phyloP scores from a whole-genome alignment of 768 basidiomycete genomes.

The Neoboletus subvelutipes region DNA sequence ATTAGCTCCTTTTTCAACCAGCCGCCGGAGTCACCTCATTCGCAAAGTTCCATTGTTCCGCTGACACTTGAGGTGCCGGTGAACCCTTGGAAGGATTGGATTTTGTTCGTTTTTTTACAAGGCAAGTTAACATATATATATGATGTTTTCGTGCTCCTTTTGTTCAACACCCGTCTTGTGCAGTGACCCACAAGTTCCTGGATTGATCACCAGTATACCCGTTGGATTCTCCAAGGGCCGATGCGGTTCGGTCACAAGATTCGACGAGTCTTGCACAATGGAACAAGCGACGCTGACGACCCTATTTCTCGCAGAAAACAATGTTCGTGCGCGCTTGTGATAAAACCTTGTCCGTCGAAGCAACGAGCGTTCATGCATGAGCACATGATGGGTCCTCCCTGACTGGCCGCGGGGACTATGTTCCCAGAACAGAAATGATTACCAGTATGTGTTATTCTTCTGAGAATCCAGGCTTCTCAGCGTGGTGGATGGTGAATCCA shows the following conservation, averaged over 20 bases:
- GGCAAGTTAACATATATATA: not conserved
- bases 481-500: not conserved
- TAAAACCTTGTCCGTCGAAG: too few species aligned
- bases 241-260: not conserved
- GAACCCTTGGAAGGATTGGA: not conserved
- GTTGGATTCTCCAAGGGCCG: conserved; percentile 1
- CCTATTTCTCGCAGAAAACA: not conserved
- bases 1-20: conserved; percentile 17
- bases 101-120: not conserved
- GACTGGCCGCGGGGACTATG: too few species aligned
- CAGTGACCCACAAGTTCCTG: conserved; percentile 1
- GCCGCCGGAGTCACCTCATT: not conserved
- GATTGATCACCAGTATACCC: not conserved
- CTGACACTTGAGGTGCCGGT: not conserved
- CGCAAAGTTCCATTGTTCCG: not conserved
- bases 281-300: not conserved
- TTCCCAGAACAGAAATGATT: not conserved
- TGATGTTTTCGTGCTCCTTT: not conserved
- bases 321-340: not conserved
- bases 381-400: not conserved
- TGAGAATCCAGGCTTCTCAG: not conserved
- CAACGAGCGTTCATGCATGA: not conserved
- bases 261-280: not conserved
- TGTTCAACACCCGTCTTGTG: not conserved
- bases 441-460: not conserved